Conservation (phyloP, 2,329 filamentous ascomycete species). For the Lachnellula willkommii region DNA sequence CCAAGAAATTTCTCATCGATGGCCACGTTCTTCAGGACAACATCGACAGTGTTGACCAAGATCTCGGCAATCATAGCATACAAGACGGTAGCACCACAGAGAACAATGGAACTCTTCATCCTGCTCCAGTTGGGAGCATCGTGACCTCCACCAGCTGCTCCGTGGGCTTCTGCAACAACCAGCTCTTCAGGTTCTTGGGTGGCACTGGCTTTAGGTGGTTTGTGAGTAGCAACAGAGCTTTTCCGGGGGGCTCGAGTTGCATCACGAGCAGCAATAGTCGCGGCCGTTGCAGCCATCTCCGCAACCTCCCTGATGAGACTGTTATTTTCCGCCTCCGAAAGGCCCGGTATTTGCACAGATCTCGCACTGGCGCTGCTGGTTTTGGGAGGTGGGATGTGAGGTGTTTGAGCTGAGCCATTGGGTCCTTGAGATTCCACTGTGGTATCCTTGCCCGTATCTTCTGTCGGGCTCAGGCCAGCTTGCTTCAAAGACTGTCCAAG, state of each 20-base stretch:
- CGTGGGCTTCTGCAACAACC: conserved; percentile 35
- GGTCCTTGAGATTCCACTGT: conserved; percentile 16
- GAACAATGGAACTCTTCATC: conserved; percentile 80
- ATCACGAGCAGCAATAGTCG: conserved; percentile 79
- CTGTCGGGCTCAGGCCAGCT: conserved; percentile 59
- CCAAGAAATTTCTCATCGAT: conserved; percentile 97
- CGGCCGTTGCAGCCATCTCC: conserved; percentile 89
- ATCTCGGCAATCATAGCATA: conserved; percentile 99
- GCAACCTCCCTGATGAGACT: conserved; percentile 79
- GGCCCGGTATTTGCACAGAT: conserved; percentile 56
- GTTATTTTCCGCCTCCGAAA: conserved; percentile 78
- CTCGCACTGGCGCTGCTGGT: conserved; percentile 41
- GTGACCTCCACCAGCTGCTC: conserved; percentile 61
- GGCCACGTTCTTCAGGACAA: conserved; percentile 83
- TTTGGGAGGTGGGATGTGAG: conserved; percentile 75
- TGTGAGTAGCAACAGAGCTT: conserved; percentile 38
- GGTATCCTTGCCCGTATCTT: conserved; percentile 39
- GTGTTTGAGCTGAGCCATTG: conserved; percentile 47
- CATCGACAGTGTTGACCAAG: conserved; percentile 91
- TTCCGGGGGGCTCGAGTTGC: conserved; percentile 51
- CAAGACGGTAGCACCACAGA: conserved; percentile 81
- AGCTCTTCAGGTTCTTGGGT: conserved; percentile 25
- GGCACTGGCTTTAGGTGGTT: conserved; percentile 31
- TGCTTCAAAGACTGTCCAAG: conserved; percentile 85
- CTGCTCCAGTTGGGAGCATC: conserved; percentile 99